Evolutionary conservation across 768 basidiomycete species (phyloP).

Genomic region (Boletus patriciae): DNA sequence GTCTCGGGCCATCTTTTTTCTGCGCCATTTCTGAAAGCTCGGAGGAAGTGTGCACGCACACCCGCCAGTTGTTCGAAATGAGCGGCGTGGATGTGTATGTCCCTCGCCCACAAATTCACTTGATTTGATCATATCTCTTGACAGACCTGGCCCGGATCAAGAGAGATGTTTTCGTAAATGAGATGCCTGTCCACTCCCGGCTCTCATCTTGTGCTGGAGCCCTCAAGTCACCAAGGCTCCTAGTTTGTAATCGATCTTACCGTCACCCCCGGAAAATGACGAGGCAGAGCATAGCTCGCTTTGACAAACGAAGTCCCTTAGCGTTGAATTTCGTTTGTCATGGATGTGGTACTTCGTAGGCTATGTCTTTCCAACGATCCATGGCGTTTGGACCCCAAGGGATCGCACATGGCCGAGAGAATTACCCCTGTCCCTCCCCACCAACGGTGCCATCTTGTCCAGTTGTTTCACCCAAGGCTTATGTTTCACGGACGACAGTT

Average conservation of each 20-base stretch:
- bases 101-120: background rate
- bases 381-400: background rate
- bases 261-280: background rate
- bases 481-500: constrained; percentile 12
- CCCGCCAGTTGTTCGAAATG: no score
- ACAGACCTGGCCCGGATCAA: background rate
- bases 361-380: background rate
- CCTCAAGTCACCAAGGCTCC: background rate
- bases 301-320: background rate
- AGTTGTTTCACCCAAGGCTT: background rate
- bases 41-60: background rate
- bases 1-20: background rate
- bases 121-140: background rate
- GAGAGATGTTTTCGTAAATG: background rate
- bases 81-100: background rate
- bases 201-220: background rate
- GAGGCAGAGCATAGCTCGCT: background rate
- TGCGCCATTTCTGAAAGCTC: background rate
- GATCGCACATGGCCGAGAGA: background rate
- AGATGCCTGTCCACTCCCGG: background rate
- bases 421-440: background rate
- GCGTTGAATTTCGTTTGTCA: background rate
- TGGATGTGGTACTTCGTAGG: background rate
- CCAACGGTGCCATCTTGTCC: background rate
- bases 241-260: background rate